Evolutionary conservation across 208 protist genomes (phyloP).

Genomic region (Paratrypanosoma confusum): DNA sequence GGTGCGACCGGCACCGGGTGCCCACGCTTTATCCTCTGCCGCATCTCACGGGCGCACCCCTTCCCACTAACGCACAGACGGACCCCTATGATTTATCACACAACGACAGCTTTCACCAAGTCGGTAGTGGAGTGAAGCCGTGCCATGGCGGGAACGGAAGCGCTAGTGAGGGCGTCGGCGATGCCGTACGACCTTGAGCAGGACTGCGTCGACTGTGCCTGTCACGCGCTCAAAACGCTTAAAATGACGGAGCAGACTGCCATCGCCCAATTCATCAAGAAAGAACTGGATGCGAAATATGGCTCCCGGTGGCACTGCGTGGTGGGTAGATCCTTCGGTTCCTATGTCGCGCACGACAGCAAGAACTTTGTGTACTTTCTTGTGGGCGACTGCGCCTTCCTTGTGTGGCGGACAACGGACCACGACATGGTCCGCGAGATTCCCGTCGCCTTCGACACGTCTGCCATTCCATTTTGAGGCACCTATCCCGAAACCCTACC

Average conservation of each 20-base stretch:
- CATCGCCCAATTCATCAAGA: slow-evolving; percentile 99
- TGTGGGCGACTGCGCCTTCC: slow-evolving; percentile 93
- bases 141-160: slow-evolving; percentile 49
- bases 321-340: slow-evolving; percentile 99
- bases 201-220: slow-evolving; percentile 79
- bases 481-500: too few species aligned
- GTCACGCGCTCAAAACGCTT: slow-evolving; percentile 44
- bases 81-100: too few species aligned
- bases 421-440: too few species aligned
- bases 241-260: slow-evolving; percentile 91
- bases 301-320: slow-evolving; percentile 99
- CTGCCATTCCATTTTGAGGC: too few species aligned
- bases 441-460: too few species aligned
- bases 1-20: too few species aligned
- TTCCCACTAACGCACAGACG: too few species aligned
- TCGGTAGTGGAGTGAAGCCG: too few species aligned
- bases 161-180: slow-evolving; percentile 62
- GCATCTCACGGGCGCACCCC: too few species aligned
- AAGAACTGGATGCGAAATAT: slow-evolving; percentile 98
- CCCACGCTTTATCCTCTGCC: too few species aligned
- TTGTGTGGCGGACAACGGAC: slow-evolving; percentile 92
- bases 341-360: slow-evolving; percentile 99
- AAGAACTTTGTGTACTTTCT: slow-evolving; percentile 99
- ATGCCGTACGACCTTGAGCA: slow-evolving; percentile 77
- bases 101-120: too few species aligned